phyloP scores from a whole-genome alignment of 2,329 filamentous ascomycete genomes.

The Apiospora rasikravindrae region DNA sequence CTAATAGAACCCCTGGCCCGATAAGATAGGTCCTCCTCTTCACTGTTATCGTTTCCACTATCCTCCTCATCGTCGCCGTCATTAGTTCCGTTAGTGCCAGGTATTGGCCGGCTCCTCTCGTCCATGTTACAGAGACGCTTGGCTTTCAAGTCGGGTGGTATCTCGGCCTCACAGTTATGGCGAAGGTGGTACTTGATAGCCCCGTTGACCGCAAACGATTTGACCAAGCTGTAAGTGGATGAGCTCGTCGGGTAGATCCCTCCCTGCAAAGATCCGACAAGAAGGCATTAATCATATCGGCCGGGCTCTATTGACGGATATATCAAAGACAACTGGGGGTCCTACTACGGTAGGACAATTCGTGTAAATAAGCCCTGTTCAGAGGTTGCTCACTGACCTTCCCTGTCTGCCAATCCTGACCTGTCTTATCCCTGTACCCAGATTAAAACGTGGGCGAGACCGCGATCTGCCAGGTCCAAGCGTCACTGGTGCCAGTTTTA shows the following conservation, averaged over 20 bases:
- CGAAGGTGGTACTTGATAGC: not conserved
- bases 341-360: no score
- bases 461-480: not conserved
- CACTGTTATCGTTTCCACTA: no score
- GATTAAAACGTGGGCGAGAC: not conserved
- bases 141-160: no score
- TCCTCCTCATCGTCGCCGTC: no score
- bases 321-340: no score
- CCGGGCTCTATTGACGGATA: not conserved
- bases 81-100: no score
- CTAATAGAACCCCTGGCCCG: no score
- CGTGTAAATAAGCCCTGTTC: no score
- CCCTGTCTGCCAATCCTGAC: not conserved
- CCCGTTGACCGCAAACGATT: not conserved
- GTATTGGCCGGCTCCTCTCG: no score
- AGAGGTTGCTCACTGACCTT: not conserved
- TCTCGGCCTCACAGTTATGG: not conserved
- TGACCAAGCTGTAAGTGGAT: not conserved
- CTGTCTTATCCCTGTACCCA: not conserved
- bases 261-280: not conserved
- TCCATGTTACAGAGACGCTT: no score
- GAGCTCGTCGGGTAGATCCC: not conserved
- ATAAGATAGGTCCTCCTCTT: no score
- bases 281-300: not conserved
- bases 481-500: not conserved